phyloP scores from a whole-genome alignment of 495 filamentous ascomycete genomes.

The Lentithecium fluviatile region DNA sequence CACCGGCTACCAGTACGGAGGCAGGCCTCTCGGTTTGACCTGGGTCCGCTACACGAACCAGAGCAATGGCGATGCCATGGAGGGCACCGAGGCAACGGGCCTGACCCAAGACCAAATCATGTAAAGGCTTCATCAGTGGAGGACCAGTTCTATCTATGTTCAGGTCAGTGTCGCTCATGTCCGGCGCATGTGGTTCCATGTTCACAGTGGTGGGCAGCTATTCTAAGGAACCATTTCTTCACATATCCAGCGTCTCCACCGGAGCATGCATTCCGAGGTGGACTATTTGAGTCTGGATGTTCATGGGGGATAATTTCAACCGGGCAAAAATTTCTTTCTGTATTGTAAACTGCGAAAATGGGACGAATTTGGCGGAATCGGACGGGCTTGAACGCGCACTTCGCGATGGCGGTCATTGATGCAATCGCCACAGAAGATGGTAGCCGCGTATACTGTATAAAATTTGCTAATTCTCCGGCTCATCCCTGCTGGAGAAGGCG shows the following conservation, averaged over 20 bases:
- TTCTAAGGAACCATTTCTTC: neutral
- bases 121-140: constrained; percentile 46
- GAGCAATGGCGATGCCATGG: constrained; percentile 70
- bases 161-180: neutral
- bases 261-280: neutral
- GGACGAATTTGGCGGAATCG: neutral
- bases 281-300: neutral
- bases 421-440: too few relatives aligned
- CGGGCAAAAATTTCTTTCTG: constrained; percentile 29
- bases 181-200: neutral
- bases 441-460: too few relatives aligned
- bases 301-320: neutral
- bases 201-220: neutral
- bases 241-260: neutral
- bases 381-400: neutral
- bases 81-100: constrained; percentile 68
- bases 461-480: neutral
- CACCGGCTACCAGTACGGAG: constrained; percentile 95
- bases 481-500: constrained; percentile 16
- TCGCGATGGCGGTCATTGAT: too few relatives aligned
- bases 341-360: constrained; percentile 22
- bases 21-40: constrained; percentile 84
- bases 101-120: constrained; percentile 98
- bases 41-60: constrained; percentile 85
- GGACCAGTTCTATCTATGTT: neutral